Percentiles rank a stretch among this genome's conserved stretches.
These are phyloP conservation scores for Arxiozyma bovina DNA, from an alignment of 1,139 yeast genomes.

Conservation along the genomic window DNA sequence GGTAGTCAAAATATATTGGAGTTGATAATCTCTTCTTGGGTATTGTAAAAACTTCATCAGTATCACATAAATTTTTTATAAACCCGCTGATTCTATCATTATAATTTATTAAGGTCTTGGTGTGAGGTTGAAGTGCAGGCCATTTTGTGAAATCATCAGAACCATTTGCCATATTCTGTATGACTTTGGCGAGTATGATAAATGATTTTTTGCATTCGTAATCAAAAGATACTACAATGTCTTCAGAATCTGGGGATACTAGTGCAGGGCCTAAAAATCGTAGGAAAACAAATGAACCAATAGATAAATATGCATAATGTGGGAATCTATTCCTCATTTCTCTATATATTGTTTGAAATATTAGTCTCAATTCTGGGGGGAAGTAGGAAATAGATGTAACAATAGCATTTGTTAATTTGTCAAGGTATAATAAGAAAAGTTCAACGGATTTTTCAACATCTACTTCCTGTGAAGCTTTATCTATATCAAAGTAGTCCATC, in stretches of 20 bases:
- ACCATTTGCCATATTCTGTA: slow-evolving; percentile 85
- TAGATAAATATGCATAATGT: slow-evolving; percentile 53
- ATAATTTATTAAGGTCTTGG: slow-evolving; percentile 38
- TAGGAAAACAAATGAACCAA: slow-evolving; percentile 80
- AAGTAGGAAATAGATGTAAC: slow-evolving; percentile 46
- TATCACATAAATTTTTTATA: slow-evolving; percentile 33
- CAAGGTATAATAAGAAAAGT: slow-evolving; percentile 50
- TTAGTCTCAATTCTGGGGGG: slow-evolving; percentile 65
- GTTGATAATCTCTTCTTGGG: slow-evolving; percentile 12
- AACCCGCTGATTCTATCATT: slow-evolving; percentile 42
- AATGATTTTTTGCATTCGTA: slow-evolving; percentile 56
- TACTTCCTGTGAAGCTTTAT: slow-evolving; percentile 38
- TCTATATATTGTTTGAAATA: slow-evolving; percentile 64
- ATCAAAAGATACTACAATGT: slow-evolving; percentile 35
- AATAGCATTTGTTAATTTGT: slow-evolving; percentile 52
- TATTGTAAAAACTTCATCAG: slow-evolving; percentile 16
- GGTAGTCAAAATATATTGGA: slow-evolving; percentile 35
- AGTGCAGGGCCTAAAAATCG: slow-evolving; percentile 86
- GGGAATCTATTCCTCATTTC: slow-evolving; percentile 61
- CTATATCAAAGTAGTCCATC: slow-evolving; percentile 57
- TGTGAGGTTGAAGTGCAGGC: slow-evolving; percentile 42
- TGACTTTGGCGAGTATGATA: slow-evolving; percentile 72
- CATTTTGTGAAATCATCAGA: slow-evolving; percentile 51
- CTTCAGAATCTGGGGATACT: slow-evolving; percentile 74
- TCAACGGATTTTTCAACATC: slow-evolving; percentile 34